Conservation (phyloP, 768 basidiomycete genomes). For the Tulasnella calospora region DNA sequence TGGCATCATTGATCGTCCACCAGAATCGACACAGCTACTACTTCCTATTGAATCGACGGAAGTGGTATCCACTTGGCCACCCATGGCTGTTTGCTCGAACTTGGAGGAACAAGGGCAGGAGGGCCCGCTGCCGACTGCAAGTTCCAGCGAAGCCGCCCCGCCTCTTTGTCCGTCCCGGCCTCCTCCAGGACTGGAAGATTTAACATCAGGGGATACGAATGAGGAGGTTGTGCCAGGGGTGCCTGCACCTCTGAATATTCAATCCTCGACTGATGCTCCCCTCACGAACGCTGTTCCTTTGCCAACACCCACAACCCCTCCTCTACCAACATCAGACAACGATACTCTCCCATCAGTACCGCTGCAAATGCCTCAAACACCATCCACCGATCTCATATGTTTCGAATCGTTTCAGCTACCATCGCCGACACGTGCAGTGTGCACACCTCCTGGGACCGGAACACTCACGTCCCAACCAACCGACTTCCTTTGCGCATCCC, state of each 20-base stretch:
- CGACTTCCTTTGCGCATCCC: slow-evolving; percentile 4
- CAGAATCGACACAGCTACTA: background rate
- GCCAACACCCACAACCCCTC: background rate
- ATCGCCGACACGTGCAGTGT: background rate
- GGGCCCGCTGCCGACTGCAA: background rate
- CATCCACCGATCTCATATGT: slow-evolving; percentile 17
- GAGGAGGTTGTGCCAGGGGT: background rate
- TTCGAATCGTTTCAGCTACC: slow-evolving; percentile 3
- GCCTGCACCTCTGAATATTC: background rate
- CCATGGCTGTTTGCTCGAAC: background rate
- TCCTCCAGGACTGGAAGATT: background rate
- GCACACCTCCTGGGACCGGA: background rate
- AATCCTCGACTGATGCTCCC: background rate
- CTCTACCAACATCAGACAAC: background rate
- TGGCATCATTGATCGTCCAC: background rate
- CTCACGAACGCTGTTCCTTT: background rate
- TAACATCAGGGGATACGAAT: background rate
- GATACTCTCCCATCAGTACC: background rate
- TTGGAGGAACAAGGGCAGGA: background rate
- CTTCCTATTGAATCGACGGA: background rate
- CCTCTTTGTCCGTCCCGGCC: background rate
- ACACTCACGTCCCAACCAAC: background rate
- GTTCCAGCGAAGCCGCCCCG: background rate
- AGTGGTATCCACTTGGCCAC: background rate
- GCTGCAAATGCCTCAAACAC: background rate